phyloP scores from a whole-genome alignment of 257 asterid species.

The Solanum pinnatisectum region DNA sequence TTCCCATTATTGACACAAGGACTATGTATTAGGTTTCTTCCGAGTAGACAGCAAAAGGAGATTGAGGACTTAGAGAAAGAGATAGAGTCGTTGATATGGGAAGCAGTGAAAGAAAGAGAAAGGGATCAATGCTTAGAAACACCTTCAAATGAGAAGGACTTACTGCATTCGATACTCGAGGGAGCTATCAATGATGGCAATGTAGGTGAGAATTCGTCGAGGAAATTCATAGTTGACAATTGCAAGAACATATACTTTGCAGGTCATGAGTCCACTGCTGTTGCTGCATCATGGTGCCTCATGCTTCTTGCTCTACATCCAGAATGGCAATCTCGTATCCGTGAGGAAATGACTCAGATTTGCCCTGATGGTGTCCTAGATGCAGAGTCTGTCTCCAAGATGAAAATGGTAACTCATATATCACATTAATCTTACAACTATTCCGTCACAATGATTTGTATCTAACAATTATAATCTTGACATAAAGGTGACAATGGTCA shows the following conservation, averaged over 20 bases:
- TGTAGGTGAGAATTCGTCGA: slow-evolving; percentile 39
- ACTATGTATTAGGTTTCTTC: slow-evolving; percentile 19
- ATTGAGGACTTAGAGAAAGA: slow-evolving; percentile 53
- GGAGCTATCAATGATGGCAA: slow-evolving; percentile 36
- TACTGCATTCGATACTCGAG: slow-evolving; percentile 57
- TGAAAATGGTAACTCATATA: slow-evolving; percentile 43
- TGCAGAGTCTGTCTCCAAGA: slow-evolving; percentile 44
- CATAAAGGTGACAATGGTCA: slow-evolving; percentile 61
- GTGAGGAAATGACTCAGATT: slow-evolving; percentile 37
- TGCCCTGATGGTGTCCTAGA: slow-evolving; percentile 19
- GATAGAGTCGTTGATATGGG: slow-evolving; percentile 64
- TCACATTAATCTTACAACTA: neutral
- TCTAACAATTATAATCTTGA: neutral
- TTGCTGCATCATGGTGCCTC: slow-evolving; percentile 82
- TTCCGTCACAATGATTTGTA: neutral
- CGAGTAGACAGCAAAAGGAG: slow-evolving; percentile 36
- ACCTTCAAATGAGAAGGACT: slow-evolving; percentile 36
- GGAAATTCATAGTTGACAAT: slow-evolving; percentile 71
- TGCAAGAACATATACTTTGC: slow-evolving; percentile 90
- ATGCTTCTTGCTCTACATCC: slow-evolving; percentile 76
- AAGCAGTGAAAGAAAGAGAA: slow-evolving; percentile 40
- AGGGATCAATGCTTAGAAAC: slow-evolving; percentile 20
- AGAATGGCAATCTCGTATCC: slow-evolving; percentile 62
- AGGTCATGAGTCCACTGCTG: slow-evolving; percentile 81
- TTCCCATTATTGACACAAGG: neutral